phyloP scores from a whole-genome alignment of 2,329 filamentous ascomycete species.

The Chaetomiaceae sp. region DNA sequence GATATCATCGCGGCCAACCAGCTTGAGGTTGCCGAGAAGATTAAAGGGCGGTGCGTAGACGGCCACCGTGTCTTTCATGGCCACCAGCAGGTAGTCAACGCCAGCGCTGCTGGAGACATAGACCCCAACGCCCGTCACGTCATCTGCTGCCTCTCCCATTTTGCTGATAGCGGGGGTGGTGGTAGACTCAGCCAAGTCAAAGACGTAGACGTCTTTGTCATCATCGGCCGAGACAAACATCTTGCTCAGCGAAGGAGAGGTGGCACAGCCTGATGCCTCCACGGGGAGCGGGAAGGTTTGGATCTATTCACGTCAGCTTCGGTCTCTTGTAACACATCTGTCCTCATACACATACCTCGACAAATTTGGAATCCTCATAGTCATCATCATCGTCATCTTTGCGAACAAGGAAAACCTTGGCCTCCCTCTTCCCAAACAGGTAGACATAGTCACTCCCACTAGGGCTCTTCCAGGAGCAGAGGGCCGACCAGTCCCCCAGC shows the following conservation, averaged over 20 bases:
- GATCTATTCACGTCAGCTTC: background rate
- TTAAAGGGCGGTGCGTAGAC: constrained; percentile 11
- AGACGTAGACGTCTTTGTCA: constrained; percentile 14
- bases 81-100: constrained; percentile 12
- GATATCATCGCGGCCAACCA: constrained; percentile 10
- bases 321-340: no score
- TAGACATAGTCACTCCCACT: constrained; percentile 12
- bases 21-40: constrained; percentile 10
- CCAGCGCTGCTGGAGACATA: constrained; percentile 6
- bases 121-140: constrained; percentile 12
- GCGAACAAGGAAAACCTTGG: constrained; percentile 9
- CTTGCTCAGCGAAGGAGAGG: constrained; percentile 4
- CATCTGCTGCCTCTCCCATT: constrained; percentile 10
- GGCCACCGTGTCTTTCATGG: constrained; percentile 12
- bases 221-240: constrained; percentile 17
- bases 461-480: constrained; percentile 16
- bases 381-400: background rate
- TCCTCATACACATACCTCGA: background rate
- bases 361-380: background rate
- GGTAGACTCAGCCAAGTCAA: constrained; percentile 9
- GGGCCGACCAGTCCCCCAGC: constrained; percentile 16
- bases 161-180: constrained; percentile 4
- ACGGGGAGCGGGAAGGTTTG: constrained; percentile 9
- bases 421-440: constrained; percentile 14
- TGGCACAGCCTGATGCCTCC: constrained; percentile 13